Percentiles rank a stretch among this genome's conserved stretches.
phyloP scores from a whole-genome alignment of 768 basidiomycete species.

The Collybia sordida region DNA sequence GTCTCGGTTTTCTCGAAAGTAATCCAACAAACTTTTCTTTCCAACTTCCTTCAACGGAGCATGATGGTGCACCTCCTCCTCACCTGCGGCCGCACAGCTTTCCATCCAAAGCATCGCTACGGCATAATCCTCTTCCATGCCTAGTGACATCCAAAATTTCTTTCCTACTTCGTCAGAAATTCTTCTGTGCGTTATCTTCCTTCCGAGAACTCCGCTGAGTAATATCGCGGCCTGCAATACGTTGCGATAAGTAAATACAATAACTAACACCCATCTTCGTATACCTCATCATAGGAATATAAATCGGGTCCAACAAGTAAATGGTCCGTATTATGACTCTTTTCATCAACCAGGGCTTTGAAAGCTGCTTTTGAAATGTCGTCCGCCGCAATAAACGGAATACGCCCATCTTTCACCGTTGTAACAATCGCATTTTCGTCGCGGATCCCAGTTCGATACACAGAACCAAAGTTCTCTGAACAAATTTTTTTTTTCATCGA shows the following conservation, averaged over 20 bases:
- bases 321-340: slow-evolving; percentile 22
- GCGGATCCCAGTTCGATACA: neutral
- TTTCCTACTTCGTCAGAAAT: slow-evolving; percentile 10
- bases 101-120: neutral
- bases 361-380: slow-evolving; percentile 32
- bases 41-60: neutral
- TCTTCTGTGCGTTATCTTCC: slow-evolving; percentile 15
- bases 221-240: slow-evolving; percentile 11
- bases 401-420: slow-evolving; percentile 20
- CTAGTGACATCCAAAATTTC: slow-evolving; percentile 1
- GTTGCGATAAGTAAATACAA: too few species aligned
- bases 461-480: neutral
- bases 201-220: slow-evolving; percentile 14
- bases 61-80: neutral
- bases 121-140: slow-evolving; percentile 3
- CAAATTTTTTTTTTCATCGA: neutral
- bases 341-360: slow-evolving; percentile 24
- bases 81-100: neutral
- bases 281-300: slow-evolving; percentile 30
- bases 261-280: neutral
- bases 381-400: slow-evolving; percentile 30
- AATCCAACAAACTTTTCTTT: neutral
- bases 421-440: neutral
- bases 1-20: slow-evolving; percentile 1
- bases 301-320: slow-evolving; percentile 30